These are phyloP conservation scores for Pleurotus platypus DNA, from an alignment of 768 basidiomycete genomes.

Conservation along the genomic window DNA sequence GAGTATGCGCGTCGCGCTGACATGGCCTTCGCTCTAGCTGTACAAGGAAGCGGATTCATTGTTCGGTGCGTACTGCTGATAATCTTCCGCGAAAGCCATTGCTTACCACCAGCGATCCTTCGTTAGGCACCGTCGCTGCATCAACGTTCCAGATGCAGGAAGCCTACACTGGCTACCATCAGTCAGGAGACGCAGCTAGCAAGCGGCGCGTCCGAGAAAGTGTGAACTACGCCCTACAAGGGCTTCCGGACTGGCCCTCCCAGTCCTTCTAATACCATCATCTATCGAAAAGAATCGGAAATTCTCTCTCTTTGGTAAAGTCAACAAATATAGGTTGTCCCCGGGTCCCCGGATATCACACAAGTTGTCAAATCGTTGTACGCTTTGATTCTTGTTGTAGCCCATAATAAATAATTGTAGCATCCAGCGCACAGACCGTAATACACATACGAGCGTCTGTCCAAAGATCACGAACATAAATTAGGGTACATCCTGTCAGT, in stretches of 20 bases:
- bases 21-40: slow-evolving; percentile 30
- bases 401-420: neutral
- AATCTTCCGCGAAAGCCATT: too few species aligned
- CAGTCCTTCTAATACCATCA: slow-evolving; percentile 21
- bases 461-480: slow-evolving; percentile 43
- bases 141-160: slow-evolving; percentile 76
- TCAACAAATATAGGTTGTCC: too few species aligned
- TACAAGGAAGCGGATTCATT: slow-evolving; percentile 52
- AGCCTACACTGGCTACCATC: slow-evolving; percentile 68
- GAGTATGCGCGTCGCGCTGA: neutral
- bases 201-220: slow-evolving; percentile 76
- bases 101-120: neutral
- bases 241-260: slow-evolving; percentile 74
- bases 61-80: slow-evolving; percentile 35
- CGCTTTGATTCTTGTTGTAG: too few species aligned
- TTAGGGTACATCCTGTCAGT: slow-evolving; percentile 62
- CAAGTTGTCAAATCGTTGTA: too few species aligned
- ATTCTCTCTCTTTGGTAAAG: too few species aligned
- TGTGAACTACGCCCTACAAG: slow-evolving; percentile 68
- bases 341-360: too few species aligned
- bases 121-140: slow-evolving; percentile 60
- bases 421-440: slow-evolving; percentile 9
- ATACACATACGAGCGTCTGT: slow-evolving; percentile 1
- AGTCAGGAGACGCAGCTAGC: slow-evolving; percentile 67
- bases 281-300: neutral